Evolutionary conservation across 768 basidiomycete genomes (phyloP).

Genomic region (Lactarius vividus): DNA sequence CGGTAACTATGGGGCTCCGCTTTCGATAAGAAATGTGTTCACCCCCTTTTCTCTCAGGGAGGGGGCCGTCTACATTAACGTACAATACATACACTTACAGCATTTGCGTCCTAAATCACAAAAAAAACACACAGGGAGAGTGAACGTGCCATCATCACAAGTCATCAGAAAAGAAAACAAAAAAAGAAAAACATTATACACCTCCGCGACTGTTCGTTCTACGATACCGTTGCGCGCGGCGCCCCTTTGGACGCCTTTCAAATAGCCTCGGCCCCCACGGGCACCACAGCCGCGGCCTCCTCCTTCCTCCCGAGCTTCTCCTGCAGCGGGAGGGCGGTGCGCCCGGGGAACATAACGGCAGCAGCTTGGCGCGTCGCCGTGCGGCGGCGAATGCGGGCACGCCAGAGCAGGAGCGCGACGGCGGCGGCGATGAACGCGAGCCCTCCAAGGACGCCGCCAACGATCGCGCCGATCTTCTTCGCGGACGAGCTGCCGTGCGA

Average conservation of each 20-base stretch:
- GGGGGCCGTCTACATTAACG: neutral
- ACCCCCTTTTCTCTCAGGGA: neutral
- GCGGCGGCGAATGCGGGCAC: conserved; percentile 17
- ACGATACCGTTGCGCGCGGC: neutral
- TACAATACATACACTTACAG: neutral
- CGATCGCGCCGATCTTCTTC: neutral
- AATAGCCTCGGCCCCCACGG: neutral
- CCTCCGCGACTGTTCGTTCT: no score
- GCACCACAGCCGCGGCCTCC: neutral
- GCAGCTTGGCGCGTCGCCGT: conserved; percentile 5
- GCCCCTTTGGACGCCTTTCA: neutral
- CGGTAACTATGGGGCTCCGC: neutral
- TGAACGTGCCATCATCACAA: neutral
- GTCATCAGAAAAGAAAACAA: neutral
- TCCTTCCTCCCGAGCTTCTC: conserved; percentile 8
- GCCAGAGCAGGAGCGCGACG: conserved; percentile 3
- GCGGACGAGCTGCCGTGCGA: neutral
- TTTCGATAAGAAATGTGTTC: neutral
- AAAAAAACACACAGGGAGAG: neutral
- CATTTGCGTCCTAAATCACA: neutral
- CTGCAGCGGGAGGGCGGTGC: neutral
- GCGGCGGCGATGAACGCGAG: neutral
- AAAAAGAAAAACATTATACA: no score
- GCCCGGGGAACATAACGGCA: conserved; percentile 3
- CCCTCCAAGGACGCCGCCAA: conserved; percentile 7